Percentiles rank a stretch among this genome's conserved stretches.
These are phyloP conservation scores for Euphorbia lathyris DNA, from an alignment of 345 rosid species.

Conservation along the genomic window DNA sequence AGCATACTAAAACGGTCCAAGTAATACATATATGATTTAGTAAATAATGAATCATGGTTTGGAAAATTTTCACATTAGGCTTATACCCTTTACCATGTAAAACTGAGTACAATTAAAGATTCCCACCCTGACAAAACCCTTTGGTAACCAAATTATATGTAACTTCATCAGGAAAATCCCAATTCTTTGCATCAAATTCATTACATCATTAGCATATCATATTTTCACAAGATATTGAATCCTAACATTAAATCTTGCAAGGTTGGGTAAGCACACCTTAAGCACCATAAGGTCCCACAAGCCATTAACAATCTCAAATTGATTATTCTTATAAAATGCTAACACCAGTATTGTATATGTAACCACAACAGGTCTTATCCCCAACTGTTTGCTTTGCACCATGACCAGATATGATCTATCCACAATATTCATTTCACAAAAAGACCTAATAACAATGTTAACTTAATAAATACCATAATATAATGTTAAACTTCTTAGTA, in stretches of 20 bases:
- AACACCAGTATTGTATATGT: conserved; percentile 72
- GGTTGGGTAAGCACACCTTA: conserved; percentile 68
- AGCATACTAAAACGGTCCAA: too few relatives aligned
- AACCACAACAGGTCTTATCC: conserved; percentile 62
- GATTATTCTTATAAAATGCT: conserved; percentile 54
- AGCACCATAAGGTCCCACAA: conserved; percentile 78
- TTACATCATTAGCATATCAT: conserved; percentile 66
- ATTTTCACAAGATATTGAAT: conserved; percentile 62
- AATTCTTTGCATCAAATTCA: conserved; percentile 56
- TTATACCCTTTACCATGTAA: conserved; percentile 43
- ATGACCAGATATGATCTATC: conserved; percentile 49
- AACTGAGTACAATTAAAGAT: conserved; percentile 68
- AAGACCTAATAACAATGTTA: conserved; percentile 56
- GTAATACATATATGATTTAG: too few relatives aligned
- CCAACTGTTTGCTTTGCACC: conserved; percentile 55
- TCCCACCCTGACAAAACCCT: conserved; percentile 64
- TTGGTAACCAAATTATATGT: conserved; percentile 78
- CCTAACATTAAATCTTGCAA: conserved; percentile 70
- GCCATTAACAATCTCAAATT: conserved; percentile 57
- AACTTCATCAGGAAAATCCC: conserved; percentile 58
- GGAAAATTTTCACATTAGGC: conserved; percentile 64
- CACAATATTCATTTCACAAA: conserved; percentile 54
- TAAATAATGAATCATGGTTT: conserved; percentile 79
- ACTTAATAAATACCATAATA: conserved; percentile 48
- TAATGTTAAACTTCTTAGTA: conserved; percentile 39